A percentile compares a stretch with the other conserved stretches of the same genome.
Evolutionary conservation across 2,329 filamentous ascomycete species (phyloP).

Genomic region (Shiraia sp.): DNA sequence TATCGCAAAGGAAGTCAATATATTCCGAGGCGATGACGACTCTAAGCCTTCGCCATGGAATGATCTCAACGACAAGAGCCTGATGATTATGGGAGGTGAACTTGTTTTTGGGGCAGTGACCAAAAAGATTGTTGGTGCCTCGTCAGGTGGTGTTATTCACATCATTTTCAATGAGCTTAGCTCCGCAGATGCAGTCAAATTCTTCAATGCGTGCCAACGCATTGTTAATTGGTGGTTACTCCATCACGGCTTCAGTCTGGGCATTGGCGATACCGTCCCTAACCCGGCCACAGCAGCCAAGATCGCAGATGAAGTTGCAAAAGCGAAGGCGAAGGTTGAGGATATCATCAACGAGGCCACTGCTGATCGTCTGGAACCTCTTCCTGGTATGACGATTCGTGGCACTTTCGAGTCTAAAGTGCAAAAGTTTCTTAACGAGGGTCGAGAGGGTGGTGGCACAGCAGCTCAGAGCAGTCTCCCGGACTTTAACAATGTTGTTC

Average conservation of each 20-base stretch:
- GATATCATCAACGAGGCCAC: slow-evolving; percentile 77
- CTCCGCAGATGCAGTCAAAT: slow-evolving; percentile 81
- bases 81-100: slow-evolving; percentile 84
- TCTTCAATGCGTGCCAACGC: slow-evolving; percentile 93
- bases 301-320: slow-evolving; percentile 80
- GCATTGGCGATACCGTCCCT: slow-evolving; percentile 97
- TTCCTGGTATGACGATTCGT: slow-evolving; percentile 97
- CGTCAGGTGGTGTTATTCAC: slow-evolving; percentile 88
- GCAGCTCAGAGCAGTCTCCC: slow-evolving; percentile 90
- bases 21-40: slow-evolving; percentile 62
- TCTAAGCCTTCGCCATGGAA: slow-evolving; percentile 53
- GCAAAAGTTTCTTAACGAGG: slow-evolving; percentile 88
- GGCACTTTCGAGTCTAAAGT: slow-evolving; percentile 98
- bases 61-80: slow-evolving; percentile 75
- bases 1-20: slow-evolving; percentile 83
- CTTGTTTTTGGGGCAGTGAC: slow-evolving; percentile 87
- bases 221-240: slow-evolving; percentile 97
- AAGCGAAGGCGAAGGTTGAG: slow-evolving; percentile 80
- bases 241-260: slow-evolving; percentile 95
- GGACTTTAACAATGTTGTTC: slow-evolving; percentile 93
- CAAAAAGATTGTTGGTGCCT: slow-evolving; percentile 93
- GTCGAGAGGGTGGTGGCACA: slow-evolving; percentile 94
- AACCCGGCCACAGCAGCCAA: slow-evolving; percentile 81
- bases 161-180: slow-evolving; percentile 96
- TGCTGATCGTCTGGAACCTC: slow-evolving; percentile 83